Evolutionary conservation across 768 basidiomycete genomes (phyloP), one percentile per base, ranked within the genome.

Genomic region (Boletus rufocinnamomeus): DNA sequence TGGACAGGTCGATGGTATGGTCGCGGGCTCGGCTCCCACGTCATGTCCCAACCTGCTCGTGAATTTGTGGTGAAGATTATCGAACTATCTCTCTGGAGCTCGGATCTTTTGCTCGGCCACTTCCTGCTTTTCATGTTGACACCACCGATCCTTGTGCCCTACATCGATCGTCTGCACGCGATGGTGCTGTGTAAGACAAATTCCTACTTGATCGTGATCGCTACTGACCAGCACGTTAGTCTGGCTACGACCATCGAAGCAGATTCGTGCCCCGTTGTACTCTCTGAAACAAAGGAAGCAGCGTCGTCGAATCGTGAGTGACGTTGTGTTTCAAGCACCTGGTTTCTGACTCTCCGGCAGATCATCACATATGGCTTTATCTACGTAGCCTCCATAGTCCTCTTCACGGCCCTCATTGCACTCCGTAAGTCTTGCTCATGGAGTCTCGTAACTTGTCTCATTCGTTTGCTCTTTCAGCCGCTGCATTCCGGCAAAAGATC

Each of bases 1-100:
- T 99, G 97, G 97, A 96, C 95, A 34, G 95, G 95, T 48, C 81
- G 87, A 70, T 98, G 97, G 97, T 96, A 95, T 72, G 95, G 95
- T 44, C 88, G 95, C 51, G 94, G 94, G 5, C 82, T 99, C 27
- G 95, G 96, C 44, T 69, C 84, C 6, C 88, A 93, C 71, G 94
- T 89, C 44, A 91, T 96, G 86, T 95, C 93, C n/a, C 97, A 98
- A 72, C 96, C 96, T 52, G 93, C 91, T 30, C 89, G 97, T 70
- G 97, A 98, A 79, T 98, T 93, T 66, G 77, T 98, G 62, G 96
- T 98, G 78, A 99, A 99, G 82, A 91, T 95, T 61, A 93, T 98
- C 65, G 97, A 98, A 76, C 79, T 98, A 72, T 92, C 92, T 45
- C 73, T 98, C 23, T 98, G 96, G 91, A 91, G 92, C 64, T 95